Evolutionary conservation across 139 green algal genomes (phyloP), one percentile per base, ranked within the genome.

Genomic region (Coccomyxa sp.): DNA sequence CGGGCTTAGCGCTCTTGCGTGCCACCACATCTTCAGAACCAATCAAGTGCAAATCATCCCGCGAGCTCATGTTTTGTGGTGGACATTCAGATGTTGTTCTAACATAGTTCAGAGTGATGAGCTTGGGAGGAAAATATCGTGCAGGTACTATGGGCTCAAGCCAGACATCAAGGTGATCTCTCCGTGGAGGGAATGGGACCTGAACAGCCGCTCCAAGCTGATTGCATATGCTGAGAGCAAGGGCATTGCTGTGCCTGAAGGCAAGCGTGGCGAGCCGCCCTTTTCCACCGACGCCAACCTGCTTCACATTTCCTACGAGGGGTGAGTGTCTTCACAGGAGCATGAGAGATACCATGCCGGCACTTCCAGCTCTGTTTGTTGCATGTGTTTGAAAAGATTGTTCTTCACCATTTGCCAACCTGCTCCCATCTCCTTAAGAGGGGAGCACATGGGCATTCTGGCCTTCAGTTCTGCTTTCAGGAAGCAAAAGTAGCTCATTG

Each of bases 101-200:
- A 7, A 7, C 38, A 51, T 11, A 11, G 7, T 51, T 51, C 7
- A 7, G 38, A 51, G 38, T 51, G 38, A 51, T 51, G 7, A 51
- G 38, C 38, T 51, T 51, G 63, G 21, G 63, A 45, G 71, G 4
- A 16, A 77, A 11, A 1, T 32, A 12, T 13, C 67, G 80, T 38
- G 21, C 81, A 88, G 85, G 67, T 99, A 99, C 91, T 99, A 99
- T 83, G 91, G 91, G 57, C 90, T 99, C 16, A 95, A 99, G 92
- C 97, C 97, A n/a, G 94, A 98, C 91, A 97, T 99, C 86, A 98
- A 99, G 91, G 97, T 99, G 23, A 98, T 99, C 77, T 96, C 97
- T 13, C 97, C 97, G 57, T 99, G 97, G 97, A 91, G 97, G 67
- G 97, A 99, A 92, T 99, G 97, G 97, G 95, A 98, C 89, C 91